Base-by-base conservation (phyloP, 2,329 filamentous ascomycete species). In the Penicillium sp. region DNA sequence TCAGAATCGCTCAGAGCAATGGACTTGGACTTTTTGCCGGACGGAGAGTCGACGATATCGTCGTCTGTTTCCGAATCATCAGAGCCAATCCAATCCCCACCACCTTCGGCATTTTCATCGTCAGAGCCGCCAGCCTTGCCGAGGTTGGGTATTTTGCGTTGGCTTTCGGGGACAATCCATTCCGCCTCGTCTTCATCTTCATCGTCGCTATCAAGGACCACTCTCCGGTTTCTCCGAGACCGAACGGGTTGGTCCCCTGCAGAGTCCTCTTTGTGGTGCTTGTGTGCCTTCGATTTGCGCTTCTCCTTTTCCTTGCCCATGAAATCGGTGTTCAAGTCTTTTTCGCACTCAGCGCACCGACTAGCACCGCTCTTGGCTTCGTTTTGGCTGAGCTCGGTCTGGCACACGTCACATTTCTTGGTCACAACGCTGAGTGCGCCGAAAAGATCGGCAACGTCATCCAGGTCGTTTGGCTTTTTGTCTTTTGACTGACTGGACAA, bases 71-170 rank as follows among this genome's bases (percentile, higher is more conserved):
- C 78, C 33, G 85, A 88, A 61, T 93, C 87, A 27, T 87, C 82
- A 0, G 85, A 83, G 32, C 80, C 80, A 43, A 95, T 77, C 66
- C 82, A 89, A 49, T 95, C 88, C 20, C 89, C 91, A 3, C 86
- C 89, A 1, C 89, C 89, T 65, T 95, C 91, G 2, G 87, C 88
- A 64, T 95, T 82, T 67, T 95, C 89, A 55, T 95, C 89, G 45
- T 89, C 87, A n/a, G 82, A 81, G 3, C 88, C 89, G n/a, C 89
- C 89, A 39, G 88, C 87, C 65, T 84, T 87, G 42, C 87, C 88
- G 13, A 91, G 76, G n/a, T 76, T 75, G 3, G 84, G 64, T 1
- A 76, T 65, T 0, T 78, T 76, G 39, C 80, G 83, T 62, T 93
- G 77, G 8, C 81, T 77, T 49, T 87, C 83, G 0, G 83, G 79